Conservation (phyloP, 768 basidiomycete species). For the Hypsizygus marmoreus region DNA sequence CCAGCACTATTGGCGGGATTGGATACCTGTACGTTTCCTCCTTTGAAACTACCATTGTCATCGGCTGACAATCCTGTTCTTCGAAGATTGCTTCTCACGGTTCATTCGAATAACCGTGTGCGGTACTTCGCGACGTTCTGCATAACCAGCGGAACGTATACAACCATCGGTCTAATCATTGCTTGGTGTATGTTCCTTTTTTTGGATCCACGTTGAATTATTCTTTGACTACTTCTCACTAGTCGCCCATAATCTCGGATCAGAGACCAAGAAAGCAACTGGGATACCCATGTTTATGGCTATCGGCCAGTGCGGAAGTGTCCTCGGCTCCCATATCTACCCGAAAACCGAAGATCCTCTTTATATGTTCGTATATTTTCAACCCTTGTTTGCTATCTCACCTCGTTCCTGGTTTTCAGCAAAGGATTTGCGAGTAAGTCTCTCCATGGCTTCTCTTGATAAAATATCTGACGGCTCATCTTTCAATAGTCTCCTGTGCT, state of each 20-base stretch:
- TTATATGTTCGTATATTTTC: constrained; percentile 49
- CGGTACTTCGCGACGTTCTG: constrained; percentile 80
- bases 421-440: constrained; percentile 59
- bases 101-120: constrained; percentile 55
- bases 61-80: background rate
- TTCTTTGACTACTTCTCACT: constrained; percentile 1
- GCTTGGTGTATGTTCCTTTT: constrained; percentile 68
- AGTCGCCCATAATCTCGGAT: constrained; percentile 77
- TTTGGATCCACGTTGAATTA: background rate
- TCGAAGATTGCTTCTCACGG: constrained; percentile 55
- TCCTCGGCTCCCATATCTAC: constrained; percentile 76
- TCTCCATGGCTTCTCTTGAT: background rate
- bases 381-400: background rate
- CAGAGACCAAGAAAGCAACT: constrained; percentile 75
- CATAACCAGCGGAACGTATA: constrained; percentile 76
- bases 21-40: constrained; percentile 59
- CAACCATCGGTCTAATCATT: constrained; percentile 70
- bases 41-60: background rate
- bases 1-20: constrained; percentile 48
- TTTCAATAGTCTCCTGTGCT: constrained; percentile 44
- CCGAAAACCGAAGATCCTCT: constrained; percentile 62
- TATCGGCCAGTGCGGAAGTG: constrained; percentile 76
- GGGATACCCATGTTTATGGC: constrained; percentile 81
- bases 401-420: constrained; percentile 28
- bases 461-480: constrained; percentile 1